A percentile compares a stretch with the other conserved stretches of the same genome.
Evolutionary conservation across 2,329 filamentous ascomycete species (phyloP).

Genomic region (Fusarium buxicola): DNA sequence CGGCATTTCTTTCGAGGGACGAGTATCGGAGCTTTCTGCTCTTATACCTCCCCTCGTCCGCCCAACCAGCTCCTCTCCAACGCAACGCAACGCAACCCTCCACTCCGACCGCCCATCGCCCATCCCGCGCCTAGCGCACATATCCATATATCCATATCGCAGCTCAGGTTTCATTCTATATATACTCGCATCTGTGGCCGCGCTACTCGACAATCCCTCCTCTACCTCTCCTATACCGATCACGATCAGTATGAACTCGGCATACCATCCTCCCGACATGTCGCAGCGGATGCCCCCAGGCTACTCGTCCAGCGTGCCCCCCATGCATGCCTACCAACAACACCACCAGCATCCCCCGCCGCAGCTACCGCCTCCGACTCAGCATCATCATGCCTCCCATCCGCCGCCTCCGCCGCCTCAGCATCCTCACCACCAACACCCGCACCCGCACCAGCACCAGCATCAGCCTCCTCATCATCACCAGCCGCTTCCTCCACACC

Average conservation of each 20-base stretch:
- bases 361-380: slow-evolving; percentile 34
- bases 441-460: slow-evolving; percentile 21
- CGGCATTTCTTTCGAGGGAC: not conserved
- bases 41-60: slow-evolving; percentile 32
- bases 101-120: slow-evolving; percentile 2
- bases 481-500: slow-evolving; percentile 40
- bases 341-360: slow-evolving; percentile 42
- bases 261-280: slow-evolving; percentile 48
- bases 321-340: slow-evolving; percentile 42
- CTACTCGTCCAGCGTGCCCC: slow-evolving; percentile 41
- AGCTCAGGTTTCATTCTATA: not conserved
- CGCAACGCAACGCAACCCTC: not conserved
- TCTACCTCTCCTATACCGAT: not conserved
- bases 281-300: slow-evolving; percentile 48
- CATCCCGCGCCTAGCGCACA: slow-evolving; percentile 1
- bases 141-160: slow-evolving; percentile 4
- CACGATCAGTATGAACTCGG: slow-evolving; percentile 46
- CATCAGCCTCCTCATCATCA: slow-evolving; percentile 31
- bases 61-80: slow-evolving; percentile 2
- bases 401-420: slow-evolving; percentile 27
- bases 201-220: not conserved
- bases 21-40: slow-evolving; percentile 24
- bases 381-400: slow-evolving; percentile 40
- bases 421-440: slow-evolving; percentile 27
- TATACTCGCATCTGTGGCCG: not conserved